A percentile compares a stretch with the other conserved stretches of the same genome.
Conservation (phyloP, 1,284 basidiomycete genomes). For the Xerocomus nothofagi region DNA sequence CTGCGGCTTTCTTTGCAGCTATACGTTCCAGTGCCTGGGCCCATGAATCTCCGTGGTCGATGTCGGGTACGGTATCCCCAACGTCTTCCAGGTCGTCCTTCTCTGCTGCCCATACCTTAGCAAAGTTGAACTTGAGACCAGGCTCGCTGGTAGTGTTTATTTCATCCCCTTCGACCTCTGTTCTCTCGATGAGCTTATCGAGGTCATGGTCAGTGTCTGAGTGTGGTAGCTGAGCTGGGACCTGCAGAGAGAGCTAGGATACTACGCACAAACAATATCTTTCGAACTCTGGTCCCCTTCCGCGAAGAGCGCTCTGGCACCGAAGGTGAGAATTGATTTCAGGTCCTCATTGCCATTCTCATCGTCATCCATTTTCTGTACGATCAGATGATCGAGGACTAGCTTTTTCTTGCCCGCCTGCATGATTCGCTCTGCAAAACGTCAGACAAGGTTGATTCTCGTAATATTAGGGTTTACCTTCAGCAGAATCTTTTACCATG, state of each 20-base stretch:
- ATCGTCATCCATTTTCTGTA: constrained; percentile 87
- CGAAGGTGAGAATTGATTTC: constrained; percentile 80
- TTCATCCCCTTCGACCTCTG: constrained; percentile 71
- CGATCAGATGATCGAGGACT: constrained; percentile 88
- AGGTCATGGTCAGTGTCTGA: constrained; percentile 78
- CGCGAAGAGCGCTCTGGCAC: constrained; percentile 79
- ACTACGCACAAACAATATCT: constrained; percentile 69
- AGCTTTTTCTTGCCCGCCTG: constrained; percentile 89
- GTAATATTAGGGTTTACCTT: constrained; percentile 52
- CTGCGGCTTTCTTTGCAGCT: constrained; percentile 50
- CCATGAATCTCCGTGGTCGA: constrained; percentile 74
- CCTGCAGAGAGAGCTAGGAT: constrained; percentile 39
- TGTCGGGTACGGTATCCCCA: constrained; percentile 44
- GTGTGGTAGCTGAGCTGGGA: constrained; percentile 52
- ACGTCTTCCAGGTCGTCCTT: constrained; percentile 70
- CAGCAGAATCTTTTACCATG: constrained; percentile 87
- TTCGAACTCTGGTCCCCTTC: constrained; percentile 48
- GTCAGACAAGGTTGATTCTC: constrained; percentile 2
- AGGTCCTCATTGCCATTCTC: constrained; percentile 73
- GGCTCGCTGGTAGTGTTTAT: constrained; percentile 46
- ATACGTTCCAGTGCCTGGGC: constrained; percentile 67
- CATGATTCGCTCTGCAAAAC: constrained; percentile 73
- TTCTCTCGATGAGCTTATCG: constrained; percentile 79
- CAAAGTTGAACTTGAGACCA: constrained; percentile 71
- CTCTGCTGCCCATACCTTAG: constrained; percentile 85